phyloP scores from a whole-genome alignment of 1,139 yeast species.

The Kluyveromyces marxianus region DNA sequence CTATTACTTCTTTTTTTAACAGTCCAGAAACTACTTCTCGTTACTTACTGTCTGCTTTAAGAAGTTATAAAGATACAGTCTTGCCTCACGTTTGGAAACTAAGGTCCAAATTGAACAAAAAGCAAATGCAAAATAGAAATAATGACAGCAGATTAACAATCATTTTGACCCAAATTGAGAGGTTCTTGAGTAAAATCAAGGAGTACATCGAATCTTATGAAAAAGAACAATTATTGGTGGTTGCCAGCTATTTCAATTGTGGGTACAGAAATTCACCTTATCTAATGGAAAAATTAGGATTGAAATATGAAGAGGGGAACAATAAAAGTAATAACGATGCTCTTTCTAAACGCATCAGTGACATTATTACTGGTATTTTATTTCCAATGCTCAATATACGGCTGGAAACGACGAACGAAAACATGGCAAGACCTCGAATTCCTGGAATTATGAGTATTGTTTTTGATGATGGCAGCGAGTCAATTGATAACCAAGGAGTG shows the following conservation, averaged over 20 bases:
- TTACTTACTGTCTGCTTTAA: constrained; percentile 2
- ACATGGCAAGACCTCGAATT: background rate
- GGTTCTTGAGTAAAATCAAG: constrained; percentile 3
- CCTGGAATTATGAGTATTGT: constrained; percentile 6
- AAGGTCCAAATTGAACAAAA: background rate
- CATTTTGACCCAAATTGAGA: constrained; percentile 2
- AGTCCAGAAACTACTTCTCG: constrained; percentile 4
- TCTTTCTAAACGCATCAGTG: background rate
- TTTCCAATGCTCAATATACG: constrained; percentile 2
- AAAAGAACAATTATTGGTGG: background rate
- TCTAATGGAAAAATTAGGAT: constrained; percentile 56
- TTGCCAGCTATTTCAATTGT: constrained; percentile 3
- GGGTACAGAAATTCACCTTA: constrained; percentile 4
- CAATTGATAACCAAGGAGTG: background rate
- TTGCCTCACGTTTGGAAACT: constrained; percentile 1
- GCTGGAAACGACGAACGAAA: background rate
- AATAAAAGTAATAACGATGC: constrained; percentile 37
- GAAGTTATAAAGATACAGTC: constrained; percentile 2
- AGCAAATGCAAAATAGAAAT: background rate
- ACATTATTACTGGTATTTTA: background rate
- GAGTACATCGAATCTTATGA: constrained; percentile 3
- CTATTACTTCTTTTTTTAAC: constrained; percentile 4
- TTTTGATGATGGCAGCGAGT: constrained; percentile 4
- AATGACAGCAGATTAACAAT: background rate
- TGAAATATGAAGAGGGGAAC: constrained; percentile 64